Base-by-base conservation (phyloP, 2,329 filamentous ascomycete species). In the Pestalotiopsis sp. region DNA sequence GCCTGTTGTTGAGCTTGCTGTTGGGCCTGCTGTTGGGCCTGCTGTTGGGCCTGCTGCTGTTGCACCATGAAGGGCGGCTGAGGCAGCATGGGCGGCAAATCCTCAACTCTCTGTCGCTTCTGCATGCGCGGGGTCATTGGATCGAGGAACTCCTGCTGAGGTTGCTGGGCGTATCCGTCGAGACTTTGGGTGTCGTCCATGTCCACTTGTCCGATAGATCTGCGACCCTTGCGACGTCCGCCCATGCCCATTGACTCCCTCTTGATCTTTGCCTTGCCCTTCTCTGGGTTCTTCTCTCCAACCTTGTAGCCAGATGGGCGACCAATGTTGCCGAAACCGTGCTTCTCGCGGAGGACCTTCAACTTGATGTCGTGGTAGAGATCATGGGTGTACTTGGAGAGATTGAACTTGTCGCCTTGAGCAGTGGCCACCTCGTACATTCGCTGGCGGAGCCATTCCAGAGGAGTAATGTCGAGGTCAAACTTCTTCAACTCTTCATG, bases 371-470 rank as follows among this genome's bases (percentile, higher is more conserved):
- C 87, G 71, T 87, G 85, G 70, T 89, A 90, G 23, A 89, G 82
- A 71, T 87, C 82, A 65, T 87, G 83, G 1, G 86, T 82, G 1
- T 82, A 85, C 72, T 82, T 83, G 59, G 82, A 82, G 23, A 89
- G 77, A 73, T 83, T 87, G 72, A 89, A 89, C 17, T 79, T 79
- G 2, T 82, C 73, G 0, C 85, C 85, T 52, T 84, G 77, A 20
- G 78, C 78, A 9, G 67, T 68, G 49, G 82, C 80, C 14, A 88
- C 76, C 75, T 89, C 86, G 70, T 85, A 80, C 63, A 89, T 80
- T 13, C 87, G 85, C 45, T 89, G 86, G 3, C 87, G 85, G 66
- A 89, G 78, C 87, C 87, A 90, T 31, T 88, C 82, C 3, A 87
- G 76, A 0, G 87, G 86, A 2, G 81, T 82, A 23, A 89, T 78